Evolutionary conservation across 306 rosid species (phyloP).

Genomic region (Quercus suber): DNA sequence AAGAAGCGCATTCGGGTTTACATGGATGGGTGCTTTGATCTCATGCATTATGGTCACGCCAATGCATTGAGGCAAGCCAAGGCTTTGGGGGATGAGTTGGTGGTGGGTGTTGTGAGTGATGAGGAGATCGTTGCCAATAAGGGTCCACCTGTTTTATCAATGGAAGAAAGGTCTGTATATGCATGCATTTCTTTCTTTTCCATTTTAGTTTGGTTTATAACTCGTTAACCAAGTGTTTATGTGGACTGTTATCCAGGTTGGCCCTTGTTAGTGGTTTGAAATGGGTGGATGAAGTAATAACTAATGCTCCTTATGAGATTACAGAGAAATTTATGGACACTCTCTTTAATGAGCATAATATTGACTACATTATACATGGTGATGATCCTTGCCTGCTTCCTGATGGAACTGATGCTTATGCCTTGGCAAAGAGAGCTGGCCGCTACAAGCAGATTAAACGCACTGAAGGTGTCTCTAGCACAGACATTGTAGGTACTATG

Average conservation of each 20-base stretch:
- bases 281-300: slow-evolving; percentile 99
- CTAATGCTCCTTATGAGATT: slow-evolving; percentile 94
- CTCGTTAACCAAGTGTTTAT: slow-evolving; percentile 3
- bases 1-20: slow-evolving; percentile 86
- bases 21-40: slow-evolving; percentile 99
- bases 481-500: slow-evolving; percentile 94
- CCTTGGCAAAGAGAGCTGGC: slow-evolving; percentile 91
- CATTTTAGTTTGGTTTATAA: background rate
- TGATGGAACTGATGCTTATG: slow-evolving; percentile 99
- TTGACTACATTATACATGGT: slow-evolving; percentile 96
- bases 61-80: slow-evolving; percentile 98
- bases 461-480: slow-evolving; percentile 99
- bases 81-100: slow-evolving; percentile 90
- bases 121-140: slow-evolving; percentile 88
- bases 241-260: slow-evolving; percentile 50
- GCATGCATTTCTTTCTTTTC: background rate
- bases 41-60: slow-evolving; percentile 99
- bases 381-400: slow-evolving; percentile 99
- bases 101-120: slow-evolving; percentile 89
- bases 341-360: slow-evolving; percentile 90
- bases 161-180: slow-evolving; percentile 76
- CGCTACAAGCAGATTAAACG: slow-evolving; percentile 99
- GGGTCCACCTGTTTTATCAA: slow-evolving; percentile 92
- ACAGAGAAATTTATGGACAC: slow-evolving; percentile 85
- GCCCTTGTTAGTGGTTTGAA: slow-evolving; percentile 94